phyloP scores from a whole-genome alignment of 1,139 yeast species.

The Yamadazyma dendronema region DNA sequence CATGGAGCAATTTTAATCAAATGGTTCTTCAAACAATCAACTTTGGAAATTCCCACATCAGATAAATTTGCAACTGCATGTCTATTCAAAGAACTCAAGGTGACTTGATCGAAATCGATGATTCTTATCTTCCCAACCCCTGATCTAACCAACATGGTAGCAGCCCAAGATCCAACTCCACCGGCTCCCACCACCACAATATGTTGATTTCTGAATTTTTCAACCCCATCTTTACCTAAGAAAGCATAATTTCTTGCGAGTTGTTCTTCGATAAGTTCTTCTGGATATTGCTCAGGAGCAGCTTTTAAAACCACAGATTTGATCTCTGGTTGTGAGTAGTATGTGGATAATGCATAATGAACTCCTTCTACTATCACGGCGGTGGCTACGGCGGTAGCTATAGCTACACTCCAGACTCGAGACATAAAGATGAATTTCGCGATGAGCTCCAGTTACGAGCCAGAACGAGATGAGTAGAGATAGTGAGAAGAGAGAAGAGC shows the following conservation, averaged over 20 bases:
- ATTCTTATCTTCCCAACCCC: conserved; percentile 79
- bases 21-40: conserved; percentile 67
- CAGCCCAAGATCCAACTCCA: conserved; percentile 97
- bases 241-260: conserved; percentile 92
- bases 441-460: conserved; percentile 5
- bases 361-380: conserved; percentile 43
- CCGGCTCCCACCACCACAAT: conserved; percentile 96
- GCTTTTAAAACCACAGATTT: too few relatives aligned
- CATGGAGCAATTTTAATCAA: conserved; percentile 81
- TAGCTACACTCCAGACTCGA: conserved; percentile 24
- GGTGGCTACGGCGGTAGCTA: conserved; percentile 36
- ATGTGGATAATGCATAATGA: conserved; percentile 21
- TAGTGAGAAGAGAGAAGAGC: conserved; percentile 4
- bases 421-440: conserved; percentile 11
- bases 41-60: conserved; percentile 92
- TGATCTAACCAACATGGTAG: conserved; percentile 86
- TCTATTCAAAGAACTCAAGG: conserved; percentile 85
- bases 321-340: conserved; percentile 11
- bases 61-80: conserved; percentile 87
- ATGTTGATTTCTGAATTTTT: conserved; percentile 67
- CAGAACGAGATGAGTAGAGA: not conserved
- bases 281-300: conserved; percentile 44
- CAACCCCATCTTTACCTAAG: conserved; percentile 80
- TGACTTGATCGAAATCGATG: conserved; percentile 94
- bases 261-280: conserved; percentile 82